A percentile compares a stretch with the other conserved stretches of the same genome.
Conservation (phyloP, 192 early-diverging fungal genomes). For the Piromyces sp. region DNA sequence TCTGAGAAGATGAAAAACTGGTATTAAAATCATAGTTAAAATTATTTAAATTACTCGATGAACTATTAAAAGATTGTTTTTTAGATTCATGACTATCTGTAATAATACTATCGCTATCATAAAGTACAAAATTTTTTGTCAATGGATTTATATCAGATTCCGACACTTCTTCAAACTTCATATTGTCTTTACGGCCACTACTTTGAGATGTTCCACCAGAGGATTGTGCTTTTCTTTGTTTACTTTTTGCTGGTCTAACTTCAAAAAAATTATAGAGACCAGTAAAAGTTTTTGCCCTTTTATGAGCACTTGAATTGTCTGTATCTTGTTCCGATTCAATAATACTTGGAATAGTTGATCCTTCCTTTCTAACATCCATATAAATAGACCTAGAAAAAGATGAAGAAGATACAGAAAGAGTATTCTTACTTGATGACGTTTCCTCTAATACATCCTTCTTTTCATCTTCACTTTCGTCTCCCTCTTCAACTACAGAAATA, state of each 20-base stretch:
- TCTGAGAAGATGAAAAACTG: not conserved
- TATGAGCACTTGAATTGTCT: not conserved
- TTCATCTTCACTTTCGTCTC: not conserved
- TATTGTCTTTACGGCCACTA: not conserved
- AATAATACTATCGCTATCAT: not conserved
- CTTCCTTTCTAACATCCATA: not conserved
- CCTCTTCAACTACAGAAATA: not conserved
- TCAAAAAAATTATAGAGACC: not conserved
- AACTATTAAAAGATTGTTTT: not conserved
- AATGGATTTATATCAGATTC: not conserved
- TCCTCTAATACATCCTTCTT: not conserved
- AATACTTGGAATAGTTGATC: not conserved
- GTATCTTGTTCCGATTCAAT: not conserved
- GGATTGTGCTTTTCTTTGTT: not conserved
- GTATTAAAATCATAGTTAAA: not conserved
- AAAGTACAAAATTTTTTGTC: not conserved
- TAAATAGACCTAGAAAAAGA: not conserved
- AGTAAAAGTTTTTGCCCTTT: not conserved
- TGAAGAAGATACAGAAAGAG: not conserved
- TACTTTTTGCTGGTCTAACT: not conserved
- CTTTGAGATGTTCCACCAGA: not conserved
- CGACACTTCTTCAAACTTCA: not conserved
- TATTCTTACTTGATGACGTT: not conserved
- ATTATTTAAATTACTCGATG: not conserved
- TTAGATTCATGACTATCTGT: not conserved